Evolutionary conservation across 106 monocot species (phyloP).

Genomic region (Phalaenopsis aphrodite): DNA sequence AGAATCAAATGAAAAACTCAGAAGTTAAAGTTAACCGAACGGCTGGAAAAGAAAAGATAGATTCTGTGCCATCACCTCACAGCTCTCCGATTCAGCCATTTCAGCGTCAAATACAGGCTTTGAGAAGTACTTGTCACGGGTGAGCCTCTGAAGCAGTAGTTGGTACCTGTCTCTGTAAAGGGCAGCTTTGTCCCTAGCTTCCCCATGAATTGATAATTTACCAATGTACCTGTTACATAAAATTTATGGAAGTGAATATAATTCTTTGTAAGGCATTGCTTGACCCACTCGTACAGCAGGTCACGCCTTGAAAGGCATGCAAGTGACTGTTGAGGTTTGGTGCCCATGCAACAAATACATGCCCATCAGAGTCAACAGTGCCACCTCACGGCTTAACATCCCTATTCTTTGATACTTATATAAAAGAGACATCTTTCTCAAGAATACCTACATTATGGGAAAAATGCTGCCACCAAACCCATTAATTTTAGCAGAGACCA

Average conservation of each 20-base stretch:
- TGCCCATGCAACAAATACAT: too few relatives aligned
- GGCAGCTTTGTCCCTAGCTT: conserved; percentile 66
- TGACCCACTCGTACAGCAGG: neutral
- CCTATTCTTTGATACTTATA: too few relatives aligned
- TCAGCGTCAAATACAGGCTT: conserved; percentile 66
- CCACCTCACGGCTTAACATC: too few relatives aligned
- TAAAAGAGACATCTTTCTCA: too few relatives aligned
- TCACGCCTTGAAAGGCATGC: too few relatives aligned
- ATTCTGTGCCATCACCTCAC: conserved; percentile 42
- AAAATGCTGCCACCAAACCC: too few relatives aligned
- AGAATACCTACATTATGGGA: too few relatives aligned
- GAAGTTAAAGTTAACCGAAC: neutral
- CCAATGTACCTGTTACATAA: conserved; percentile 46
- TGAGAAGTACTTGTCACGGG: conserved; percentile 84
- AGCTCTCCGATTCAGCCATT: conserved; percentile 38
- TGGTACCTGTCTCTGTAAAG: conserved; percentile 85
- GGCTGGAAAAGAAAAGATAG: neutral
- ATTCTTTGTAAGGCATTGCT: neutral
- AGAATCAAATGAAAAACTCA: neutral
- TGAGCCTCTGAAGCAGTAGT: conserved; percentile 67
- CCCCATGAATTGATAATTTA: conserved; percentile 71
- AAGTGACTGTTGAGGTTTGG: too few relatives aligned
- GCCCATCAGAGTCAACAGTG: too few relatives aligned
- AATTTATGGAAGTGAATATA: neutral
- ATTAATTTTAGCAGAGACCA: too few relatives aligned